Percentiles rank a stretch among this genome's conserved stretches.
phyloP scores from a whole-genome alignment of 345 rosid species.

The Arabidopsis suecica region DNA sequence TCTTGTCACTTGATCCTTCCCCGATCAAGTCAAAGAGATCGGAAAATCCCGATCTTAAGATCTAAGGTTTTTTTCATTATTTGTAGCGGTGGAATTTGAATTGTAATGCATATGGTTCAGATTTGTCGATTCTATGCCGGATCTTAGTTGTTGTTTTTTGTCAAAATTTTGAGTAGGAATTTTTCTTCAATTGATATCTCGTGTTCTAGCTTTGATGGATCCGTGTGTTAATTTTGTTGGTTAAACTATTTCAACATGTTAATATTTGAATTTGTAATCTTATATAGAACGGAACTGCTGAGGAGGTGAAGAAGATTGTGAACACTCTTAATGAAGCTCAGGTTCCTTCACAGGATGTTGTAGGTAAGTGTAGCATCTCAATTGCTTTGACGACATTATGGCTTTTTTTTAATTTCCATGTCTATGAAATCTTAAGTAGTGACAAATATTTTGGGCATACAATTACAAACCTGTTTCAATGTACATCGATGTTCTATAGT shows the following conservation, averaged over 20 bases:
- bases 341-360: constrained; percentile 78
- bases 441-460: background rate
- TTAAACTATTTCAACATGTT: background rate
- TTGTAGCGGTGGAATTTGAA: background rate
- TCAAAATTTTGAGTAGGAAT: background rate
- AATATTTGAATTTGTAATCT: constrained; percentile 2
- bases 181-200: background rate
- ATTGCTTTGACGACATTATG: background rate
- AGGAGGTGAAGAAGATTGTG: constrained; percentile 93
- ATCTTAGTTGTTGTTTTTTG: background rate
- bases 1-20: constrained; percentile 3
- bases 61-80: background rate
- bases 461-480: background rate
- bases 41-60: background rate
- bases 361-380: constrained; percentile 55
- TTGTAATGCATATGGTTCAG: constrained; percentile 16
- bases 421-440: background rate
- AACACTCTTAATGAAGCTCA: constrained; percentile 64
- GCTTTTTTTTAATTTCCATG: background rate
- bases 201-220: constrained; percentile 10
- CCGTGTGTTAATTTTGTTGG: background rate
- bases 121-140: constrained; percentile 10
- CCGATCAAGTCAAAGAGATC: constrained; percentile 20
- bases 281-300: constrained; percentile 80
- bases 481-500: background rate